Evolutionary conservation across 2,329 filamentous ascomycete species (phyloP), one percentile per base, ranked within the genome.

Genomic region (Pseudogymnoascus sp.): DNA sequence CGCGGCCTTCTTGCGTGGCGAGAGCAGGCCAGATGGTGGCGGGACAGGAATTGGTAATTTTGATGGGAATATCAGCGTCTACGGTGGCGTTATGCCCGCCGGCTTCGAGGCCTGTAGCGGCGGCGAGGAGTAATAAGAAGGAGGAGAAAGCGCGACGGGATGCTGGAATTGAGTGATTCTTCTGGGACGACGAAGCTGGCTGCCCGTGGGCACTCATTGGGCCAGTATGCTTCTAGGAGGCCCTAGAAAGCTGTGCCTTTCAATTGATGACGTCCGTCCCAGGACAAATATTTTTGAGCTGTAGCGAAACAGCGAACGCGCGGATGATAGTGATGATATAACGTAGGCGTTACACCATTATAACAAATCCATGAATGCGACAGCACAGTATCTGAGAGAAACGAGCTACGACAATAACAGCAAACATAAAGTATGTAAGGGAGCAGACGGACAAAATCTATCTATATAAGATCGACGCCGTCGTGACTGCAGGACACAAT

Each of bases 21-120:
- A 95, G 84, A 8, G 85, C 91, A 1, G 91, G 90, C 83, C 89
- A 93, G 67, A 95, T 85, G 0, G 83, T 85, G 19, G 89, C 83
- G 8, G 80, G 78, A 71, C 91, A 96, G 64, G 82, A 81, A 76
- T 93, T 96, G 65, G 85, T 87, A 64, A 95, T 79, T 6, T 57
- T 57, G 8, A 57, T 34, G 8, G 48, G 48, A 8, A 51, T 60
- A 62, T 60, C 28, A 60, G 67, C 25, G 67, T 63, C 37, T 39
- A 67, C 68, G 43, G 68, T 66, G 37, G 65, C 63, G 23, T 67
- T 70, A 13, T 65, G 57, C 1, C 62, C 66, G 64, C 67, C 31
- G 28, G 45, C 43, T 37, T 62, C 64, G n/a, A 60, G 45, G 36
- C 63, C 65, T 60, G 69, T 67, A 23, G 75, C 73, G 23, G 75